These are phyloP conservation scores for Collariella sp. DNA, from an alignment of 495 filamentous ascomycete genomes.

Conservation along the genomic window DNA sequence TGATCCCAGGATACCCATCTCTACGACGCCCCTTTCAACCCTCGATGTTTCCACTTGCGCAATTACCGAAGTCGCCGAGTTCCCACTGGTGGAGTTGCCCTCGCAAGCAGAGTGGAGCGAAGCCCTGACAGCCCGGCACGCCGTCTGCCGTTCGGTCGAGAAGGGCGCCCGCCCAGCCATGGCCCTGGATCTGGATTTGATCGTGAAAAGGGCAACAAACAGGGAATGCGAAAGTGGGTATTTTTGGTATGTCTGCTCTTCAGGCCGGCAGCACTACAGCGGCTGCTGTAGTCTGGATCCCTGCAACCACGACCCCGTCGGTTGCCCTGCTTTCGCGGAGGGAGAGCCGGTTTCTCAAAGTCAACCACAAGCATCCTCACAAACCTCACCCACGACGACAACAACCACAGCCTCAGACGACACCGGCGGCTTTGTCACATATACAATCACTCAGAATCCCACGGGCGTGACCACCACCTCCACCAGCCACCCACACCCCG, in stretches of 20 bases:
- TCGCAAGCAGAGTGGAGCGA: not conserved
- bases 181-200: no score
- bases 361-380: not conserved
- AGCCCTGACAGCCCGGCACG: not conserved
- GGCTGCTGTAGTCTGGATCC: constrained; percentile 22
- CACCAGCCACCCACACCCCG: no score
- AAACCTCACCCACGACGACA: not conserved
- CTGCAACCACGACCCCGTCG: constrained; percentile 9
- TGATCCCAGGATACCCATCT: not conserved
- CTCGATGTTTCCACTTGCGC: not conserved
- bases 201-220: not conserved
- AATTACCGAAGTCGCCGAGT: constrained; percentile 10
- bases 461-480: no score
- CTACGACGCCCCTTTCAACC: not conserved
- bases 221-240: constrained; percentile 10
- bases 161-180: no score
- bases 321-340: constrained; percentile 13
- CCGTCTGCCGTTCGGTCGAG: not conserved
- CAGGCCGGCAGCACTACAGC: not conserved
- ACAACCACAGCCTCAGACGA: not conserved
- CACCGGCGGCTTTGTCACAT: no score
- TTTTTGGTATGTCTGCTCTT: constrained; percentile 16
- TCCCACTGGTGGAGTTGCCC: constrained; percentile 8
- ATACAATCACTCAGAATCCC: no score
- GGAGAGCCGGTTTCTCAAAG: not conserved